These are phyloP conservation scores for Colletotrichum sp. DNA, from an alignment of 2,329 filamentous ascomycete species.

Conservation along the genomic window DNA sequence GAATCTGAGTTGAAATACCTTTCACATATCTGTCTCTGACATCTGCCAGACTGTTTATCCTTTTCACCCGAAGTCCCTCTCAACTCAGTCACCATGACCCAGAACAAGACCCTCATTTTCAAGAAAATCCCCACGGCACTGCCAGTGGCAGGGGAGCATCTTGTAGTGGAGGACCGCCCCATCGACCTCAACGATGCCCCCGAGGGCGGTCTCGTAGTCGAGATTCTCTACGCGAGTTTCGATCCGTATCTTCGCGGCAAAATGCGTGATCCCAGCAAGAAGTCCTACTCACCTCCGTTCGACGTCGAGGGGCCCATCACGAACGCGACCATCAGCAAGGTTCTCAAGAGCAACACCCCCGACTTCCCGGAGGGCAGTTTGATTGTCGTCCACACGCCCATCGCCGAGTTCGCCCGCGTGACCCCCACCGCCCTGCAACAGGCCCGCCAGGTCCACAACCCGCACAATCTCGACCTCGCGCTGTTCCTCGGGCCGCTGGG, in stretches of 20 bases:
- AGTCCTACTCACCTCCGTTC: slow-evolving; percentile 73
- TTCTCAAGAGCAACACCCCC: slow-evolving; percentile 71
- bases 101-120: slow-evolving; percentile 79
- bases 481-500: slow-evolving; percentile 75
- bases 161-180: slow-evolving; percentile 69
- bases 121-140: slow-evolving; percentile 69
- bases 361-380: slow-evolving; percentile 55
- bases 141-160: slow-evolving; percentile 74
- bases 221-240: slow-evolving; percentile 76
- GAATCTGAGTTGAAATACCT: neutral
- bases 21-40: neutral
- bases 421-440: neutral
- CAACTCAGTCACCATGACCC: slow-evolving; percentile 43
- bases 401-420: slow-evolving; percentile 66
- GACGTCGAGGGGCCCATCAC: slow-evolving; percentile 66
- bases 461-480: slow-evolving; percentile 67
- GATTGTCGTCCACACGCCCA: slow-evolving; percentile 51
- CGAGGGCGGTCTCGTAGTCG: slow-evolving; percentile 69
- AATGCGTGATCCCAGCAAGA: slow-evolving; percentile 68
- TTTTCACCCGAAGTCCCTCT: neutral
- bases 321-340: slow-evolving; percentile 68
- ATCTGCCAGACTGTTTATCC: neutral
- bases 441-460: slow-evolving; percentile 62
- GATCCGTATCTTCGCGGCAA: slow-evolving; percentile 86
- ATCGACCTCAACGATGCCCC: slow-evolving; percentile 70